Evolutionary conservation across 805 yeast genomes (phyloP).

Genomic region (Candida wancherniae): DNA sequence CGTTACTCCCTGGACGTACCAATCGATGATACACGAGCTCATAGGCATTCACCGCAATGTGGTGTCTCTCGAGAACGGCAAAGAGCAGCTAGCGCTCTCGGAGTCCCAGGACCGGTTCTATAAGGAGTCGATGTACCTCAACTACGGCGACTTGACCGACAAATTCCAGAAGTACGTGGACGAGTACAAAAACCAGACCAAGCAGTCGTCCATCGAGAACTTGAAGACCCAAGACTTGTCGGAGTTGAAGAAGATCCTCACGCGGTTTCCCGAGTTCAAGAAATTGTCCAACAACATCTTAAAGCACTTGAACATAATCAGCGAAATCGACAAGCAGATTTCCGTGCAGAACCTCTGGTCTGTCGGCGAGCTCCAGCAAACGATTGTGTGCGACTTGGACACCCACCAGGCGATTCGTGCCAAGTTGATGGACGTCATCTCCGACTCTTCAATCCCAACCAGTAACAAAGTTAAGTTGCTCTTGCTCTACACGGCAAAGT

Average conservation of each 20-base stretch:
- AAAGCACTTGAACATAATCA: slow-evolving; percentile 85
- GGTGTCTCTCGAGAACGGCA: slow-evolving; percentile 59
- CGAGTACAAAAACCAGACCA: slow-evolving; percentile 74
- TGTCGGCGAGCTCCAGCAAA: slow-evolving; percentile 86
- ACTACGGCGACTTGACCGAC: slow-evolving; percentile 93
- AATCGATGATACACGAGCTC: slow-evolving; percentile 93
- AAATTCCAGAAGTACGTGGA: slow-evolving; percentile 79
- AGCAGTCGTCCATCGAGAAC: slow-evolving; percentile 53
- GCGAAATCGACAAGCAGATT: slow-evolving; percentile 78
- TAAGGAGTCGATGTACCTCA: slow-evolving; percentile 74
- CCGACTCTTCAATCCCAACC: slow-evolving; percentile 39
- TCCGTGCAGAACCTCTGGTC: slow-evolving; percentile 67
- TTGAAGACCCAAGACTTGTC: slow-evolving; percentile 64
- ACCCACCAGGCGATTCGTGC: slow-evolving; percentile 38
- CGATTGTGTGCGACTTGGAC: slow-evolving; percentile 55
- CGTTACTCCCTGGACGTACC: slow-evolving; percentile 95
- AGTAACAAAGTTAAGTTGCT: slow-evolving; percentile 66
- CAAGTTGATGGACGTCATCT: slow-evolving; percentile 52
- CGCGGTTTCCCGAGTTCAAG: slow-evolving; percentile 90
- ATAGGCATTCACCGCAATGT: slow-evolving; percentile 79
- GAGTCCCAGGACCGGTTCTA: slow-evolving; percentile 71
- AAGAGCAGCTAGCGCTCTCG: slow-evolving; percentile 44
- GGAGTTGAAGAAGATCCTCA: slow-evolving; percentile 87
- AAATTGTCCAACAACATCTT: slow-evolving; percentile 83
- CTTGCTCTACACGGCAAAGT: slow-evolving; percentile 68